Evolutionary conservation across 345 rosid species (phyloP).

Genomic region (Salix arbutifolia): DNA sequence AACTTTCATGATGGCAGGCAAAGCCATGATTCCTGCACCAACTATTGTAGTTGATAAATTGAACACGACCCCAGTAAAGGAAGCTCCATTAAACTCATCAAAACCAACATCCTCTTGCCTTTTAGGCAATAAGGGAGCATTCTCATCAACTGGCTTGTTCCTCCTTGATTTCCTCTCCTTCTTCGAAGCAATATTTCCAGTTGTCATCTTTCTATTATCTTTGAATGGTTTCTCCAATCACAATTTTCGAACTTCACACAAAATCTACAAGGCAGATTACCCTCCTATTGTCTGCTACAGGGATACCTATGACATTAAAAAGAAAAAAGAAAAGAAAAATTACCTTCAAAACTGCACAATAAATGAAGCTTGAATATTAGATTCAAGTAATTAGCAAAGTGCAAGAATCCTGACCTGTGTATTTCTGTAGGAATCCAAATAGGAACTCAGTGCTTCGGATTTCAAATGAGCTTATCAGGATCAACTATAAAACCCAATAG

Average conservation of each 20-base stretch:
- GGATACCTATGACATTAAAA: background rate
- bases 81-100: conserved; percentile 83
- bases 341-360: background rate
- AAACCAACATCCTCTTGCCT: conserved; percentile 38
- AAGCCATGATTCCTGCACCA: conserved; percentile 97
- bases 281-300: background rate
- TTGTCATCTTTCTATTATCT: conserved; percentile 46
- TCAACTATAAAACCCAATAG: background rate
- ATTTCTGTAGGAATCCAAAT: background rate
- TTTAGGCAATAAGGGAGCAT: conserved; percentile 53
- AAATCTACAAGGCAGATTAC: conserved; percentile 6
- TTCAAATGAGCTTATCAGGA: background rate
- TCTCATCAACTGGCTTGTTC: conserved; percentile 39
- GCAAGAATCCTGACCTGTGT: conserved; percentile 1
- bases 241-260: conserved; percentile 1
- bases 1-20: conserved; percentile 92
- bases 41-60: conserved; percentile 80
- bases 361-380: background rate
- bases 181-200: conserved; percentile 34
- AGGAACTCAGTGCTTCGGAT: background rate
- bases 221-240: conserved; percentile 4
- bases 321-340: background rate
- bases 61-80: conserved; percentile 82
- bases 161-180: conserved; percentile 47
- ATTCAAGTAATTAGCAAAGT: background rate